Conservation (phyloP, 2,329 filamentous ascomycete species). For the Pochonia chlamydosporia region DNA sequence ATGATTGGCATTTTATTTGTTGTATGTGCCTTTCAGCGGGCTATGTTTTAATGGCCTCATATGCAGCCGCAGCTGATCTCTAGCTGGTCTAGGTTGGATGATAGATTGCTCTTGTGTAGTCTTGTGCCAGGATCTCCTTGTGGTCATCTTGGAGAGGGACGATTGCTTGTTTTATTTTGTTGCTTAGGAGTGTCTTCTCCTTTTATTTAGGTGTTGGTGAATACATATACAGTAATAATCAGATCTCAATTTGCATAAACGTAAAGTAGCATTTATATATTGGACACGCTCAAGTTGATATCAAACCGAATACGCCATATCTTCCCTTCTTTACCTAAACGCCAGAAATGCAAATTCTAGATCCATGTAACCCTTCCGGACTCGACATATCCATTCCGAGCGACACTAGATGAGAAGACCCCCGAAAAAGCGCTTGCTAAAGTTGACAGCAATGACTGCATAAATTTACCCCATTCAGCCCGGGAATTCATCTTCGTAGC, state of each 20-base stretch:
- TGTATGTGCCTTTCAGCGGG: too few species aligned
- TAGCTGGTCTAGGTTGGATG: background rate
- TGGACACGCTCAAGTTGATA: background rate
- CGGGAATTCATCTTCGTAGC: background rate
- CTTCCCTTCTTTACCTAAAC: background rate
- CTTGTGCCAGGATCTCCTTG: background rate
- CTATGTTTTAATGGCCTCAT: too few species aligned
- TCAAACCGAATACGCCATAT: too few species aligned
- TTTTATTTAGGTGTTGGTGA: background rate
- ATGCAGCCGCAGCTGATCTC: background rate
- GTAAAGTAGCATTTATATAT: background rate
- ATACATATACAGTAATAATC: background rate
- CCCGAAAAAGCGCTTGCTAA: background rate
- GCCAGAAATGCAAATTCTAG: constrained; percentile 6
- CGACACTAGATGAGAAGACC: too few species aligned
- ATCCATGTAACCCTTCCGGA: background rate
- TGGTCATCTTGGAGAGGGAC: background rate
- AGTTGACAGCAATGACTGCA: background rate
- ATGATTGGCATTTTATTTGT: too few species aligned
- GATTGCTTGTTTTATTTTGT: background rate
- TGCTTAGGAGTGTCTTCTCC: background rate
- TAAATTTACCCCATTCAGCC: background rate
- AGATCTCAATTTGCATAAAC: background rate
- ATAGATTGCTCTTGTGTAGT: background rate
- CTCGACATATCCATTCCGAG: background rate